These are phyloP conservation scores for Fusarium miscanthi DNA, from an alignment of 2,329 filamentous ascomycete genomes.

Conservation along the genomic window DNA sequence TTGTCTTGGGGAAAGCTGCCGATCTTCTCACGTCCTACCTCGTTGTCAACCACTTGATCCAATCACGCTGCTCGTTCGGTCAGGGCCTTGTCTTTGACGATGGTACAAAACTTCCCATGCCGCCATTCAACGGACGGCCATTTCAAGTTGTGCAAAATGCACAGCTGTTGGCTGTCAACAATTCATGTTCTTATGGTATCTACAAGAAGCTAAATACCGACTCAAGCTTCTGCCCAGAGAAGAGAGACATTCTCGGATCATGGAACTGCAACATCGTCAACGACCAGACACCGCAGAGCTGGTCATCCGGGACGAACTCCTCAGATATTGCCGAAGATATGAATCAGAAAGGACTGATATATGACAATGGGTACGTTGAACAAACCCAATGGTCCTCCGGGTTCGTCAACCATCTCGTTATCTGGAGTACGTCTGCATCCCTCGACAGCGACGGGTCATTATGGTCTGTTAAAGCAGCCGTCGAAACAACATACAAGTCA, in stretches of 20 bases:
- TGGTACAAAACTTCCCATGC: background rate
- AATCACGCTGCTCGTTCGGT: background rate
- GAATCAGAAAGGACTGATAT: background rate
- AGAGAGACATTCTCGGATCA: background rate
- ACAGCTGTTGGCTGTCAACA: background rate
- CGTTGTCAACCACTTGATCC: background rate
- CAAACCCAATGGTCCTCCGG: background rate
- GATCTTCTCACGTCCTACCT: conserved; percentile 1
- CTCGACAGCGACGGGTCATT: background rate
- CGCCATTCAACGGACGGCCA: background rate
- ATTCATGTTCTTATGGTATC: background rate
- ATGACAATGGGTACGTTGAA: background rate
- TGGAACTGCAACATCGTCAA: background rate
- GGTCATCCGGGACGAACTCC: background rate
- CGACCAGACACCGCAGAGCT: background rate
- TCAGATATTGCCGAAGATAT: background rate
- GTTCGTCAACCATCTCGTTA: background rate
- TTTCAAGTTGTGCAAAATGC: background rate
- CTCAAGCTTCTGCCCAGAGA: background rate
- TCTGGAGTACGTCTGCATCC: background rate
- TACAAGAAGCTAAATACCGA: background rate
- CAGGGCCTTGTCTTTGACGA: background rate
- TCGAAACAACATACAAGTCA: background rate
- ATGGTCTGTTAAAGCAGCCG: background rate
- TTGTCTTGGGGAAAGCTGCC: background rate